Conservation (phyloP, 2,329 filamentous ascomycete species). For the Corynespora cassiicola region DNA sequence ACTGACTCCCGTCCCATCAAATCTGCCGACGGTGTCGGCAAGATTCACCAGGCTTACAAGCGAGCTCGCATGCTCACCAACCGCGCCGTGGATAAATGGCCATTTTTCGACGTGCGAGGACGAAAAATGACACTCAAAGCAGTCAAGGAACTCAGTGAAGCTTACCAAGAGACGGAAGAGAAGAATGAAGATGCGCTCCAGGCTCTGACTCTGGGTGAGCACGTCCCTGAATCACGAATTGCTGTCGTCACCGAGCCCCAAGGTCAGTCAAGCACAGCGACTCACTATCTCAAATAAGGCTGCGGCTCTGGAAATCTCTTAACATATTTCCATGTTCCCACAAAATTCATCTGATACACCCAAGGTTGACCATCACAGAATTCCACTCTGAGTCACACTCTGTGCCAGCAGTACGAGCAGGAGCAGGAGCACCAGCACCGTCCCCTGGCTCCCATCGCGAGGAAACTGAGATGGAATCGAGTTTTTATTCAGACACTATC, state of each 20-base stretch:
- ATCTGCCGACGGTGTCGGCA: conserved; percentile 25
- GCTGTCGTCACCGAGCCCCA: background rate
- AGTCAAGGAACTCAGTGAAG: conserved; percentile 25
- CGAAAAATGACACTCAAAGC: conserved; percentile 24
- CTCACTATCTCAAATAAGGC: background rate
- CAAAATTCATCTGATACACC: too few species aligned
- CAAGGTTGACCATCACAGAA: too few species aligned
- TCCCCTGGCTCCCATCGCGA: too few species aligned
- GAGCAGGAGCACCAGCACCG: too few species aligned
- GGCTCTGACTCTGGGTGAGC: background rate
- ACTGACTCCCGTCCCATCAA: conserved; percentile 19
- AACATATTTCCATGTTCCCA: too few species aligned
- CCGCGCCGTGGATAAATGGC: conserved; percentile 40
- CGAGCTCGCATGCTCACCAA: conserved; percentile 34
- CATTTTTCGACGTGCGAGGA: conserved; percentile 35
- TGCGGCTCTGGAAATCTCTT: too few species aligned
- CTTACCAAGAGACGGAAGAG: background rate
- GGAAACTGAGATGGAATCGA: too few species aligned
- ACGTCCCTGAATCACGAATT: too few species aligned
- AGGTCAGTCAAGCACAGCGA: background rate
- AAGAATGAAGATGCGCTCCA: background rate
- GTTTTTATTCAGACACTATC: too few species aligned
- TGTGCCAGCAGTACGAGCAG: too few species aligned
- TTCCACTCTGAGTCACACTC: too few species aligned
- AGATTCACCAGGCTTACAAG: conserved; percentile 34